Conservation (phyloP, 257 asterid genomes). For the Solanum medicagineum region DNA sequence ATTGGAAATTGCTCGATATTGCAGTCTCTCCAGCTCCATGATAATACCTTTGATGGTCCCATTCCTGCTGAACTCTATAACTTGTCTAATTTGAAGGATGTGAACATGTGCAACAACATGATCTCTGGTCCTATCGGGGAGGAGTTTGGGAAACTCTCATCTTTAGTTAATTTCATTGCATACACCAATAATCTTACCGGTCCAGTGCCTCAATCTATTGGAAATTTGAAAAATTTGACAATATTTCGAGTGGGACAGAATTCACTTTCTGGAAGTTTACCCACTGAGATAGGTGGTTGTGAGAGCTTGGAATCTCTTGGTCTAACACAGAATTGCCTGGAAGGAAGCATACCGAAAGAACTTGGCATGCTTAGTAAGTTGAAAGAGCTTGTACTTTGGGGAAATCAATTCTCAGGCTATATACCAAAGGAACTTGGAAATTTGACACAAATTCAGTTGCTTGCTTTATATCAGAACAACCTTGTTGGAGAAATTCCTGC, state of each 20-base stretch:
- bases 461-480: slow-evolving; percentile 69
- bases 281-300: slow-evolving; percentile 53
- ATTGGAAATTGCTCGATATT: slow-evolving; percentile 44
- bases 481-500: slow-evolving; percentile 69
- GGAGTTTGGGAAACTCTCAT: slow-evolving; percentile 59
- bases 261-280: slow-evolving; percentile 63
- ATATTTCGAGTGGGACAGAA: slow-evolving; percentile 78
- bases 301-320: slow-evolving; percentile 49
- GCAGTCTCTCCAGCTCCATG: slow-evolving; percentile 37
- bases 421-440: slow-evolving; percentile 75
- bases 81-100: slow-evolving; percentile 24
- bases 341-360: slow-evolving; percentile 64
- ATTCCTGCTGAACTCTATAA: slow-evolving; percentile 56
- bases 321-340: slow-evolving; percentile 63
- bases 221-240: slow-evolving; percentile 42
- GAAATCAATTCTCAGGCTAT: slow-evolving; percentile 54
- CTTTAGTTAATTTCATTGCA: slow-evolving; percentile 63
- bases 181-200: slow-evolving; percentile 78
- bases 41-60: slow-evolving; percentile 45
- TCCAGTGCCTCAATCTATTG: slow-evolving; percentile 52
- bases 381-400: slow-evolving; percentile 62
- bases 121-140: slow-evolving; percentile 59
- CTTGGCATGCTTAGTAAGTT: slow-evolving; percentile 53
- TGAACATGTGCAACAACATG: slow-evolving; percentile 61
- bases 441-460: slow-evolving; percentile 41